These are phyloP conservation scores for Linum tenue DNA, from an alignment of 345 rosid genomes.

Conservation along the genomic window DNA sequence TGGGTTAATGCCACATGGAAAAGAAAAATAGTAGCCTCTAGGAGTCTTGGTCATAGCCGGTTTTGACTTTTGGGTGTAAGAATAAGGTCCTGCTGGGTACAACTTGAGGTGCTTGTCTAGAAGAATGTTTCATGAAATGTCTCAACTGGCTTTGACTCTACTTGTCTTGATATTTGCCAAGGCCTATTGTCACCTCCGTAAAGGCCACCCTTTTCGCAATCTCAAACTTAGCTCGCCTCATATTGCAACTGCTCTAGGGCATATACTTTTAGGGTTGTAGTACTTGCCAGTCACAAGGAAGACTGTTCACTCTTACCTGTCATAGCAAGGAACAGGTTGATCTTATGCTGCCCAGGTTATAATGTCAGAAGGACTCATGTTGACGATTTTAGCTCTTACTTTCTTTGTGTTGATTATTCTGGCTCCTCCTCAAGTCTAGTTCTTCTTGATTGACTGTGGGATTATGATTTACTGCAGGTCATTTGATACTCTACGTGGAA, in stretches of 20 bases:
- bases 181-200: neutral
- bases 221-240: neutral
- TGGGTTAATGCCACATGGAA: no score
- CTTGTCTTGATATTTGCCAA: neutral
- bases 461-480: slow-evolving; percentile 34
- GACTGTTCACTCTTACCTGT: neutral
- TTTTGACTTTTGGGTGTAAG: no score
- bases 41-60: no score
- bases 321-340: neutral
- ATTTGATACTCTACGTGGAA: slow-evolving; percentile 42
- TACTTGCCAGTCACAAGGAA: neutral
- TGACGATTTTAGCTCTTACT: neutral
- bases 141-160: neutral
- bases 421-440: neutral
- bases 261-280: neutral
- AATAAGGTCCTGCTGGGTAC: no score
- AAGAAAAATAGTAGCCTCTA: no score
- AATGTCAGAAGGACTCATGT: neutral
- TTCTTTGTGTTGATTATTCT: neutral
- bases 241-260: neutral
- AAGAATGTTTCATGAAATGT: neutral
- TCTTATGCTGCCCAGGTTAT: neutral
- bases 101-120: no score
- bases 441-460: neutral
- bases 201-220: neutral